Percentiles rank a stretch among this genome's conserved stretches.
Conservation (phyloP, 2,329 filamentous ascomycete genomes). For the Diaporthe vaccinii region DNA sequence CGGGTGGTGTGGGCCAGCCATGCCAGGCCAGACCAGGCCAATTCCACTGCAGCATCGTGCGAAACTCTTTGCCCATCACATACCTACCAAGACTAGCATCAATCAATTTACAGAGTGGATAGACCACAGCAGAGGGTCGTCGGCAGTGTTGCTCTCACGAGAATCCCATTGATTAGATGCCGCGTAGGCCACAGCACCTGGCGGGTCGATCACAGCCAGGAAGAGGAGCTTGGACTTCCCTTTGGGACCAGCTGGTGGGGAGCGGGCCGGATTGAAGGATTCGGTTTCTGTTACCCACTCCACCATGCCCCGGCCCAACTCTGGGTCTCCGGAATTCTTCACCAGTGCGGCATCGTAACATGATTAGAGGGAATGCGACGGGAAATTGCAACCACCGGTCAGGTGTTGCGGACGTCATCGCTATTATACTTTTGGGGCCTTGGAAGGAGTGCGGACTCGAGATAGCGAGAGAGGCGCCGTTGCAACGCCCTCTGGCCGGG, state of each 20-base stretch:
- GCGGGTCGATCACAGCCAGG: not conserved
- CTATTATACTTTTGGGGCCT: slow-evolving; percentile 21
- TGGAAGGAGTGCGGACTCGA: not conserved
- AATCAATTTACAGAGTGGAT: not conserved
- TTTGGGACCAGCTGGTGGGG: slow-evolving; percentile 26
- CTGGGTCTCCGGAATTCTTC: slow-evolving; percentile 28
- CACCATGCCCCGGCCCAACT: slow-evolving; percentile 9
- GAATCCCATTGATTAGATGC: not conserved
- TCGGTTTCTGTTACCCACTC: slow-evolving; percentile 12
- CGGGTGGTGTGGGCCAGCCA: slow-evolving; percentile 11
- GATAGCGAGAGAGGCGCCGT: not conserved
- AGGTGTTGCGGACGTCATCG: slow-evolving; percentile 24
- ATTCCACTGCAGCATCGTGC: slow-evolving; percentile 17
- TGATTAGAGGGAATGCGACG: slow-evolving; percentile 28
- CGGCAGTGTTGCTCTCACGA: not conserved
- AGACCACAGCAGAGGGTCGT: not conserved
- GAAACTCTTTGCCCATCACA: slow-evolving; percentile 5
- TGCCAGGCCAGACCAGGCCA: slow-evolving; percentile 13
- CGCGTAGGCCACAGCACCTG: not conserved
- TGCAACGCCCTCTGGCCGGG: slow-evolving; percentile 1
- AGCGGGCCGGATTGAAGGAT: slow-evolving; percentile 32
- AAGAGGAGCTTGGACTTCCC: slow-evolving; percentile 14
- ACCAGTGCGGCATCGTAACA: slow-evolving; percentile 27
- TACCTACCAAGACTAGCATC: not conserved
- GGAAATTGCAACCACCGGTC: slow-evolving; percentile 23